These are phyloP conservation scores for Forsythia viridissima DNA, from an alignment of 257 asterid genomes.

Conservation along the genomic window DNA sequence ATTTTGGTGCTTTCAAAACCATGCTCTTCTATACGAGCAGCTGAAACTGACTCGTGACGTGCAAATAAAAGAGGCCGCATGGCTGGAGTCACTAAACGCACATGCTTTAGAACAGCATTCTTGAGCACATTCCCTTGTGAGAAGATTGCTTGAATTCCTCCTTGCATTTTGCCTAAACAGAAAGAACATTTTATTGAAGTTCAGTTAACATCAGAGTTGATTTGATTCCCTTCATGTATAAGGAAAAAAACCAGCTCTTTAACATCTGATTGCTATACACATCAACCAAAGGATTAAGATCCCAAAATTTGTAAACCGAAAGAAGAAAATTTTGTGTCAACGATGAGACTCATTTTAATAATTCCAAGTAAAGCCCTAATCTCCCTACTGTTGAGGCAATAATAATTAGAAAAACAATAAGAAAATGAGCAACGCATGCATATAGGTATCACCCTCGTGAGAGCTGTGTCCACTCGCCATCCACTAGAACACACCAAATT, in stretches of 20 bases:
- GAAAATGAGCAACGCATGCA: no score
- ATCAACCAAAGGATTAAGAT: conserved; percentile 19
- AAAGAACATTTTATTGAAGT: conserved; percentile 13
- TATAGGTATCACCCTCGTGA: no score
- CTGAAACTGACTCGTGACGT: conserved; percentile 68
- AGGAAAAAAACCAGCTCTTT: not conserved
- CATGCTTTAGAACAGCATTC: conserved; percentile 66
- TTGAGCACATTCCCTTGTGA: conserved; percentile 66
- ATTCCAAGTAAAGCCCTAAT: not conserved
- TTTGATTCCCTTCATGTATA: not conserved
- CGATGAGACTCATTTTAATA: not conserved
- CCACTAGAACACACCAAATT: no score
- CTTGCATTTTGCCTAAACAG: conserved; percentile 69
- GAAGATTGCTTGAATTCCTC: conserved; percentile 72
- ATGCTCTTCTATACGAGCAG: conserved; percentile 92
- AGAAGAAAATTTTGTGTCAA: not conserved
- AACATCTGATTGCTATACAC: not conserved
- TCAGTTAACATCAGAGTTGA: not conserved
- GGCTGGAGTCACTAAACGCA: conserved; percentile 58
- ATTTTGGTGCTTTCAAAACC: conserved; percentile 92
- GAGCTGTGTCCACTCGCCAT: no score
- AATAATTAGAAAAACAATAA: no score
- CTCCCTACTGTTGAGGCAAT: no score
- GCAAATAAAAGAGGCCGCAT: conserved; percentile 41
- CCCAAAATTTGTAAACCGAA: not conserved